Evolutionary conservation across 2,329 filamentous ascomycete species (phyloP).

Genomic region (Fusarium compactum): DNA sequence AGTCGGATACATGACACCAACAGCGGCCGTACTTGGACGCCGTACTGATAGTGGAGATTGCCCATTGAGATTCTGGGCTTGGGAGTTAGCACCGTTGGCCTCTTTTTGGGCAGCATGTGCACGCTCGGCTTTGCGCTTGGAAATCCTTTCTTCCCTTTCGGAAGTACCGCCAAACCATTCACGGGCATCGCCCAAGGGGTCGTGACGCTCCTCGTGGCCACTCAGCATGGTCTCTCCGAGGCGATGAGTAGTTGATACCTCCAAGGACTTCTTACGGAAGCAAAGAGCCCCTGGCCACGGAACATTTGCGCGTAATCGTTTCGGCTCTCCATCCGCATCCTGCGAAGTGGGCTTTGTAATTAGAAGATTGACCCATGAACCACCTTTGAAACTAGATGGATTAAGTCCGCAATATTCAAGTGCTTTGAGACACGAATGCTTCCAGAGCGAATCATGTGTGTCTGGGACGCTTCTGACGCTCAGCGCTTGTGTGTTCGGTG

Average conservation of each 20-base stretch:
- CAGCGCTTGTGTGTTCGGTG: constrained; percentile 65
- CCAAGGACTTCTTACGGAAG: constrained; percentile 62
- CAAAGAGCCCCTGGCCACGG: constrained; percentile 68
- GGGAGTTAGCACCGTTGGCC: constrained; percentile 57
- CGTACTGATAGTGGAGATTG: constrained; percentile 66
- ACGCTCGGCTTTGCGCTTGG: constrained; percentile 64
- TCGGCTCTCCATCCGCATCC: constrained; percentile 58
- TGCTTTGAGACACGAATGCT: constrained; percentile 62
- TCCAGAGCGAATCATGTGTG: constrained; percentile 60
- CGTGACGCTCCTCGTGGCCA: constrained; percentile 58
- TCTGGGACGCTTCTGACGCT: constrained; percentile 57
- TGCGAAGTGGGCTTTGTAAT: constrained; percentile 59
- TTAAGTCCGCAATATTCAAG: constrained; percentile 65
- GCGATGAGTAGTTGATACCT: constrained; percentile 55
- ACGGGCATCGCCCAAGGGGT: constrained; percentile 62
- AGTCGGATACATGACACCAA: constrained; percentile 75
- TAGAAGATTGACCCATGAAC: constrained; percentile 65
- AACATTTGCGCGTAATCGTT: constrained; percentile 58
- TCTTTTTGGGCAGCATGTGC: constrained; percentile 58
- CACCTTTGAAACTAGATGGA: constrained; percentile 56
- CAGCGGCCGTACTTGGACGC: constrained; percentile 60
- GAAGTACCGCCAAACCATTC: constrained; percentile 60
- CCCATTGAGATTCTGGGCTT: constrained; percentile 58
- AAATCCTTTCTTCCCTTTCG: constrained; percentile 62
- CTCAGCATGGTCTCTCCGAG: constrained; percentile 55